Evolutionary conservation across 2,329 filamentous ascomycete species (phyloP), one percentile per base, ranked within the genome.

Genomic region (Phialemonium atrogriseum): DNA sequence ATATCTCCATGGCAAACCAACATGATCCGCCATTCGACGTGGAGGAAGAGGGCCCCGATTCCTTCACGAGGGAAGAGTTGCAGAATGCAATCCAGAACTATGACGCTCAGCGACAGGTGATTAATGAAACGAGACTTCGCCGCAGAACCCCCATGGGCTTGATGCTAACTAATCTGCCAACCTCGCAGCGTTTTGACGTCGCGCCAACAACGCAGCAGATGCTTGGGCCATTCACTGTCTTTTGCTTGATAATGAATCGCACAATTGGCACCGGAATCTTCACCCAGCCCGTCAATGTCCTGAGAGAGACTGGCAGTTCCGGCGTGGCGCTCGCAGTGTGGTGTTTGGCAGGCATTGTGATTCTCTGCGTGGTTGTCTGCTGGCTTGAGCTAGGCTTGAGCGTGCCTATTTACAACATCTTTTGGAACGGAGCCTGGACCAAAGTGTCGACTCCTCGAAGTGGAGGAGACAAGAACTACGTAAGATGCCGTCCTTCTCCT

Each of bases 401-500:
- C 8, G 46, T 59, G 19, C 57, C 58, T 10, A 44, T 36, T 12
- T 28, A 39, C 21, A 24, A 48, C 30, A 43, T 50, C 30, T 39
- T 44, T 7, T 35, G 45, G 16, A 40, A 45, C 15, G 47, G 43
- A 10, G 34, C 43, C 8, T 40, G 45, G 18, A 41, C 40, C 19
- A 38, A 41, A 7, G 48, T 58, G 5, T 40, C 40, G 6, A 30
- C 40, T 7, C 57, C 56, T 5, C 41, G 55, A 33, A 55, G 47
- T 30, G 58, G 58, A n/a, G 58, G 56, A 13, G 59, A 59, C 37
- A 55, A 60, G 37, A 61, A 62, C 39, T 63, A 59, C 34, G 49
- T 52, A 34, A 27, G 43, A 33, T 21, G 19, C 21, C 30, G 10
- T 33, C 5, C 17, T 13, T 9, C 21, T 22, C 13, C 21, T 13